A percentile compares a stretch with the other conserved stretches of the same genome.
phyloP scores from a whole-genome alignment of 23 red algal species.

The Gracilariopsis chorda region DNA sequence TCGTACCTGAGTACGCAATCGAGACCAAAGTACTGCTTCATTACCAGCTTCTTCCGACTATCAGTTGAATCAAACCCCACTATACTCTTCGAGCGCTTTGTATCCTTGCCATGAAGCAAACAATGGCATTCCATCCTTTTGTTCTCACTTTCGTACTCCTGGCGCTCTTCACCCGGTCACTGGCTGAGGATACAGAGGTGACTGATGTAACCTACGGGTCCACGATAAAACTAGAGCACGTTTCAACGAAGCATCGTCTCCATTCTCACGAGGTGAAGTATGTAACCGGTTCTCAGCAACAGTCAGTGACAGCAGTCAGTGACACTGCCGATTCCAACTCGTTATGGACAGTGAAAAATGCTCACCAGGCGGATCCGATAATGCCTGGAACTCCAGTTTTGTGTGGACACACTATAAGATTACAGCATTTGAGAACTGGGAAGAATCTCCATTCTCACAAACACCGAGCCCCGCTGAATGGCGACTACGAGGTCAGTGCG shows the following conservation, averaged over 20 bases:
- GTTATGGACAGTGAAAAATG: conserved; percentile 76
- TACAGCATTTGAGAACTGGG: conserved; percentile 83
- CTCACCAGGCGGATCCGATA: conserved; percentile 5
- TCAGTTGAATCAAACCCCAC: too few relatives aligned
- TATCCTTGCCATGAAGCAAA: too few relatives aligned
- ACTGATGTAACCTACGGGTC: conserved; percentile 84
- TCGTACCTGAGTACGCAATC: too few relatives aligned
- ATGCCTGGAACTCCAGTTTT: conserved; percentile 29
- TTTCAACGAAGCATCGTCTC: conserved; percentile 70
- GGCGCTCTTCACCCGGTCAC: too few relatives aligned
- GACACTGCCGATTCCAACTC: conserved; percentile 69
- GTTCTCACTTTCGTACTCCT: too few relatives aligned
- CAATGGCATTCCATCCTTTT: too few relatives aligned
- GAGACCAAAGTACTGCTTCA: too few relatives aligned
- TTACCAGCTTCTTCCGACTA: too few relatives aligned
- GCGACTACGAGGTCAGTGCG: conserved; percentile 82
- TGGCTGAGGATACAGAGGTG: conserved; percentile 21
- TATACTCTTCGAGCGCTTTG: too few relatives aligned
- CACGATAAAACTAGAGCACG: conserved; percentile 93
- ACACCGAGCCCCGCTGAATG: conserved; percentile 69
- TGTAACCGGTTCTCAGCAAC: conserved; percentile 87
- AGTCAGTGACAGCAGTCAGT: conserved; percentile 75
- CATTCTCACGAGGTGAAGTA: conserved; percentile 92
- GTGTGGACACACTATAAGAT: conserved; percentile 72
- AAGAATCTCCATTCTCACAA: conserved; percentile 94